Conservation (phyloP, 129 eudicot species). For the Rutidosis leptorrhynchoides region DNA sequence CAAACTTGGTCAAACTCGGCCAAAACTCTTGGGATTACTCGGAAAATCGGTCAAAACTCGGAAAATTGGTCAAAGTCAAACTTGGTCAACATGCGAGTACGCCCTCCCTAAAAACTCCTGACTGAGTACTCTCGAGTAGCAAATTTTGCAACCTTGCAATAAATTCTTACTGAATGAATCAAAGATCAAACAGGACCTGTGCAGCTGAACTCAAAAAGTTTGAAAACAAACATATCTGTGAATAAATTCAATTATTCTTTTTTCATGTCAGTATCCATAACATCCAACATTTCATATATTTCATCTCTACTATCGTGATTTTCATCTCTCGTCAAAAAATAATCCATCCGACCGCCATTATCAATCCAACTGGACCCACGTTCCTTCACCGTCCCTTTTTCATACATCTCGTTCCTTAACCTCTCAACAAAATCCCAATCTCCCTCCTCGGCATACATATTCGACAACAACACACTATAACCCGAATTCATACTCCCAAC, state of each 20-base stretch:
- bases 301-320: constrained; percentile 42
- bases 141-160: no score
- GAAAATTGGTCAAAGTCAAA: no score
- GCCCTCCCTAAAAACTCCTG: no score
- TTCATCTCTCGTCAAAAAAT: constrained; percentile 51
- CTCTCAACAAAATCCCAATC: constrained; percentile 66
- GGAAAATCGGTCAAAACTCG: no score
- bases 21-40: constrained; percentile 6
- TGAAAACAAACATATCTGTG: constrained; percentile 3
- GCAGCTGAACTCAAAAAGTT: constrained; percentile 29
- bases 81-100: no score
- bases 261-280: constrained; percentile 46
- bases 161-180: neutral
- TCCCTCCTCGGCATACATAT: constrained; percentile 77
- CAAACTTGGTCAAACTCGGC: no score
- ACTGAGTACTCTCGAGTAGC: no score
- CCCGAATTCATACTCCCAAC: constrained; percentile 43
- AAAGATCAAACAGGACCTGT: neutral
- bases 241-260: constrained; percentile 34
- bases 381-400: constrained; percentile 63
- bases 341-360: constrained; percentile 42
- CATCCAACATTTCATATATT: constrained; percentile 48
- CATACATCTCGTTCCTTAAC: constrained; percentile 65
- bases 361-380: constrained; percentile 80
- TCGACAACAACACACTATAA: constrained; percentile 68